Base-by-base conservation (phyloP, 352 stramenopile species). In the Globisporangium emineosum region DNA sequence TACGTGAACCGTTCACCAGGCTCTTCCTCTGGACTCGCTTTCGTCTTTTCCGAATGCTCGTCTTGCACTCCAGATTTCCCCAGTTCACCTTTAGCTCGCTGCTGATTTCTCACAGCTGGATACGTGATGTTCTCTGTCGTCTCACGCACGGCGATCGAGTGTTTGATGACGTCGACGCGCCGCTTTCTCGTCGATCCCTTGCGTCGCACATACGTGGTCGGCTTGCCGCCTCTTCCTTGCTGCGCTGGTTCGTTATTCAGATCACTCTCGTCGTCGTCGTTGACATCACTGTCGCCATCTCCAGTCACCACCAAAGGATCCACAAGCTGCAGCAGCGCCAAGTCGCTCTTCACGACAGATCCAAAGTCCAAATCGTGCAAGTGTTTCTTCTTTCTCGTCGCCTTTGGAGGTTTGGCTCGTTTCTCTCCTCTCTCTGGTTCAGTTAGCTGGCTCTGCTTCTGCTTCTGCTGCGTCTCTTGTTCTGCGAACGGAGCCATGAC, bases 401-500 rank as follows among this genome's bases (percentile, higher is more conserved):
- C 1, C 8, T 45, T 52, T 56, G 13, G 53, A 1, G n/a, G 33
- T 23, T 50, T 62, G 15, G 6, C 15, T 63, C 45, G 45, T 21
- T 32, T 35, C n/a, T n/a, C 3, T 32, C 6, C 17, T 32, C 17
- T 45, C 37, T 45, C 25, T 62, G 30, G 4, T 30, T 8, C 29
- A 27, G 15, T 25, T 3, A 5, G 27, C 30, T 29, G 42, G 1
- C 2, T 29, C 15, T 43, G 53, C 6, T 60, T 29, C 21, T 43
- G 53, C 12, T 35, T 47, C 8, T n/a, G 9, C 13, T 35, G 21
- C 2, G 19, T 50, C 2, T 43, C 55, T 4, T 30, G 21, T 13
- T 67, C 62, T 9, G 62, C 43, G 13, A 67, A 62, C 5, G 62
- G 62, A 5, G n/a, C 33, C 62, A 67, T 67, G 43, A 53, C 42